Evolutionary conservation across 768 basidiomycete species (phyloP), one percentile per base, ranked within the genome.

Genomic region (Rhizopogon salebrosus): DNA sequence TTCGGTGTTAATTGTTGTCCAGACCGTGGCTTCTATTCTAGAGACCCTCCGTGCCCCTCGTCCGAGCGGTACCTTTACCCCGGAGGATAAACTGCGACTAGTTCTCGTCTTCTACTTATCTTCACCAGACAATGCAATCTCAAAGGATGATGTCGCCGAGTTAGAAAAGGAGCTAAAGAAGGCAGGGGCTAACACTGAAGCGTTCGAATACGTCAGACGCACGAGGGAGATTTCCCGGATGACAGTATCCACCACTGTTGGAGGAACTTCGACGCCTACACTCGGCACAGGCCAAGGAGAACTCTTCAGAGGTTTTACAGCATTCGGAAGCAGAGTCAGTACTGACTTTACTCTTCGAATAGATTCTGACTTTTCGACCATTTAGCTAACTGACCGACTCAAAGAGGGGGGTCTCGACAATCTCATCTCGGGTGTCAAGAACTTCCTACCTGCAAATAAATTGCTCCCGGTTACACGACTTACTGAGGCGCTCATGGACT

Each of bases 321-420:
- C 87, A 1, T 72, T 99, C 10, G 90, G 93, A 22, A 97, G 89
- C 69, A 83, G 84, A 67, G 95, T 95, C 60, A 57, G 81, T 70
- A 34, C 24, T 41, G 48, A 27, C 13, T 13, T 35, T n/a, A 1
- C 18, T 1, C n/a, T 49, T 6, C 43, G 26, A 16, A 38, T 11
- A 43, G 43, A 23, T 35, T 35, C 29, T 40, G 13, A 54, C 52
- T 49, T 41, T 36, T 40, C 31, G 22, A 29, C 56, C 34, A 54
- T 53, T 26, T 61, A 97, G 94, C 81, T 98, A 41, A 95, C 93
- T 1, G 92, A 94, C 64, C 82, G 92, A 42, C 74, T 98, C 51
- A 91, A 95, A 70, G 95, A 97, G 64, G 91, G 94, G 34, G 93
- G 93, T n/a, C 78, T 98, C 29, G 95, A 98, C 67, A 95, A 95